These are phyloP conservation scores for Aspergillus udagawae DNA, from an alignment of 2,329 filamentous ascomycete species.

Conservation along the genomic window DNA sequence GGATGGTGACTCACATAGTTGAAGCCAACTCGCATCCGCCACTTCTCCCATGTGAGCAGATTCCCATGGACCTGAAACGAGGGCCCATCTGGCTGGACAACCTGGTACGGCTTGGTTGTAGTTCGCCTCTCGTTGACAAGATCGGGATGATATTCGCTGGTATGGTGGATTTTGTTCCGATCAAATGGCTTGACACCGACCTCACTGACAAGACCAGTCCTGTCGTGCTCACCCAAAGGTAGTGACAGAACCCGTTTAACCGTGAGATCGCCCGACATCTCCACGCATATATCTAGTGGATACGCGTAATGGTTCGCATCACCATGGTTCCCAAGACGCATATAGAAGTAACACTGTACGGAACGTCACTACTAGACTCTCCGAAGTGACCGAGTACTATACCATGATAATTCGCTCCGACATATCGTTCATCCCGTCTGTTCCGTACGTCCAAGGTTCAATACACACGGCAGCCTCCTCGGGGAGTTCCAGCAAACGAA, in stretches of 20 bases:
- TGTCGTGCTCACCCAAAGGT: constrained; percentile 34
- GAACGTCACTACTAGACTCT: not conserved
- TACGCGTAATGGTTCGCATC: constrained; percentile 58
- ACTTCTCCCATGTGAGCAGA: constrained; percentile 41
- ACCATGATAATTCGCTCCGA: constrained; percentile 49
- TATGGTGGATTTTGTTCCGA: constrained; percentile 23
- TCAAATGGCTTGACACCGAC: constrained; percentile 35
- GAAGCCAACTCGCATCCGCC: constrained; percentile 41
- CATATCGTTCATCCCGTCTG: constrained; percentile 49
- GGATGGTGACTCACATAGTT: constrained; percentile 27
- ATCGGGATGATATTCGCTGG: constrained; percentile 35
- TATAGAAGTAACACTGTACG: constrained; percentile 33
- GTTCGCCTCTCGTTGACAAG: constrained; percentile 26
- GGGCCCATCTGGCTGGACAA: constrained; percentile 34
- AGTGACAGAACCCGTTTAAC: constrained; percentile 51
- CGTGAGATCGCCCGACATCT: constrained; percentile 48
- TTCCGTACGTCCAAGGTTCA: constrained; percentile 54
- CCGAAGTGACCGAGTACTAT: not conserved
- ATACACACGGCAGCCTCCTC: constrained; percentile 43
- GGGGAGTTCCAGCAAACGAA: constrained; percentile 41
- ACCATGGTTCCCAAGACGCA: constrained; percentile 37
- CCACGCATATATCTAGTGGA: constrained; percentile 51
- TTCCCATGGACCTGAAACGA: constrained; percentile 31
- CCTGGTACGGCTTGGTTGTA: constrained; percentile 35
- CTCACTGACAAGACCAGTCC: constrained; percentile 1